phyloP scores from a whole-genome alignment of 1,139 yeast genomes.

The Blastobotrys ciferrii region DNA sequence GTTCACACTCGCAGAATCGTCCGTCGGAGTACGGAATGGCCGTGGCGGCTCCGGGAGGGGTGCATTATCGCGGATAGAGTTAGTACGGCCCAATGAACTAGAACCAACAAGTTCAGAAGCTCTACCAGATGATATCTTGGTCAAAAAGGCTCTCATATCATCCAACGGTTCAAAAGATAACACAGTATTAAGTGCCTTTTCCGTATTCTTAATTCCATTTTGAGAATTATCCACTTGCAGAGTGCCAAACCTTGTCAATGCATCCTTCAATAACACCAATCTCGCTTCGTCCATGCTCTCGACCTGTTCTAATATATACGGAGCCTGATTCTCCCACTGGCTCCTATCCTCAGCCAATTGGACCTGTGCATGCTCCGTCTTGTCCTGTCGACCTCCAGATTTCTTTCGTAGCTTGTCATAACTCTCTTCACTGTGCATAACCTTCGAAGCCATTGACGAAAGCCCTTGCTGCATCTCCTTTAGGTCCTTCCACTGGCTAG shows the following conservation, averaged over 20 bases:
- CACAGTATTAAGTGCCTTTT: constrained; percentile 62
- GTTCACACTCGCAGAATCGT: constrained; percentile 6
- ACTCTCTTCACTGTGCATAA: constrained; percentile 21
- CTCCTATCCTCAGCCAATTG: constrained; percentile 28
- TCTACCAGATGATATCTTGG: constrained; percentile 39
- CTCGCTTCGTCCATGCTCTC: constrained; percentile 72
- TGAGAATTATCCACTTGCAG: constrained; percentile 39
- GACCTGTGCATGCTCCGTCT: constrained; percentile 27
- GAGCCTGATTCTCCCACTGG: constrained; percentile 75
- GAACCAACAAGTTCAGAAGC: constrained; percentile 8
- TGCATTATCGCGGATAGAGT: constrained; percentile 6
- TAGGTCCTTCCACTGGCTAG: constrained; percentile 34
- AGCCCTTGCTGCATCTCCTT: constrained; percentile 33
- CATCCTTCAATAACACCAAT: constrained; percentile 63
- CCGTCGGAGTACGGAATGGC: constrained; percentile 8
- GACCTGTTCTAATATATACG: constrained; percentile 71
- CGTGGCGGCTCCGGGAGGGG: constrained; percentile 7
- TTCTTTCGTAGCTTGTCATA: constrained; percentile 24
- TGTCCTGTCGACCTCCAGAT: constrained; percentile 16
- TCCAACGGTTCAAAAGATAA: constrained; percentile 58
- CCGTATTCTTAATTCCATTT: constrained; percentile 44
- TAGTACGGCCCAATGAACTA: not conserved
- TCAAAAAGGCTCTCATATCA: constrained; percentile 57
- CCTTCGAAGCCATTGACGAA: constrained; percentile 27
- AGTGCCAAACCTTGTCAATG: constrained; percentile 71